Evolutionary conservation across 2,329 filamentous ascomycete genomes (phyloP).

Genomic region (Colletotrichum sp.): DNA sequence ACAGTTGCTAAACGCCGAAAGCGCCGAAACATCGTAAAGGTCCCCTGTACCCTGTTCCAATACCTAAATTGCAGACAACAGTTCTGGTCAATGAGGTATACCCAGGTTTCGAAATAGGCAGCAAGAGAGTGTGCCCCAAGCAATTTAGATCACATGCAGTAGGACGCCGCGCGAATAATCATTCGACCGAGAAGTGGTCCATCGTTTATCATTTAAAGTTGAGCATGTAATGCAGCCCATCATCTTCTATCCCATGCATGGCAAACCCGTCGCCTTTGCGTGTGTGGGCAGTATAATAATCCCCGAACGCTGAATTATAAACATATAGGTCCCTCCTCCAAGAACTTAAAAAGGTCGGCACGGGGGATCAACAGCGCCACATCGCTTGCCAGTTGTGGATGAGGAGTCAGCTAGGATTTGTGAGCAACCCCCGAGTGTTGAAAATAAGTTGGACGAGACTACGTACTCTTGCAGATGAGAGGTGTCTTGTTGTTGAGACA

Average conservation of each 20-base stretch:
- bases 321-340: not conserved
- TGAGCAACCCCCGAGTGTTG: not conserved
- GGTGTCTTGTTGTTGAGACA: not conserved
- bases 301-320: not conserved
- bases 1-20: too few relatives aligned
- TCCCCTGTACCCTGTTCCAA: too few relatives aligned
- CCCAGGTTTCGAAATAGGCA: not conserved
- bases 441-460: too few relatives aligned
- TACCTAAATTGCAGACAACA: too few relatives aligned
- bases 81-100: not conserved
- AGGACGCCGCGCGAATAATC: not conserved
- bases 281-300: not conserved
- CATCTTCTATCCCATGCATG: not conserved
- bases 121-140: not conserved
- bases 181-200: not conserved
- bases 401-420: not conserved
- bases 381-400: not conserved
- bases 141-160: not conserved
- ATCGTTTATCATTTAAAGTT: not conserved
- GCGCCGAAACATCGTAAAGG: too few relatives aligned
- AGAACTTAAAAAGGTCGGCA: not conserved
- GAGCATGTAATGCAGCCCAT: not conserved
- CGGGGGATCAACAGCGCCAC: not conserved
- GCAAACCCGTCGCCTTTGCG: not conserved
- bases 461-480: slow-evolving; percentile 1